phyloP scores from a whole-genome alignment of 208 protist species.

The Trichomonas vaginalis region DNA sequence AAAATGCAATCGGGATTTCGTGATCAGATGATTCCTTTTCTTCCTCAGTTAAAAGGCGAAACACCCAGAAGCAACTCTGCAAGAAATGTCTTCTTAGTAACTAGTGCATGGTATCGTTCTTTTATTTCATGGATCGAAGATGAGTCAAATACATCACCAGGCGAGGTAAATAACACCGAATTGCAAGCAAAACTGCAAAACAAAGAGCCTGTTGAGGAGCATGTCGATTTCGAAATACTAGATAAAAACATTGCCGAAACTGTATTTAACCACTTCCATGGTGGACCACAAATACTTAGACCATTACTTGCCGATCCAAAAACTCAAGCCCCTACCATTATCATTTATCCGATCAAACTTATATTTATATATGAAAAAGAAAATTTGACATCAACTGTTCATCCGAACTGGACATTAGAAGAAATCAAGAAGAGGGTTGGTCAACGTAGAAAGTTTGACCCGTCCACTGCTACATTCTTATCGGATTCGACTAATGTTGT shows the following conservation, averaged over 20 bases:
- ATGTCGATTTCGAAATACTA: background rate
- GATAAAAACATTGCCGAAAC: background rate
- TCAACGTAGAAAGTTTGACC: background rate
- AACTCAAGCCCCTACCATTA: background rate
- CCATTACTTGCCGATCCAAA: background rate
- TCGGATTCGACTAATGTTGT: background rate
- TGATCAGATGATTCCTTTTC: background rate
- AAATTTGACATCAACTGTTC: background rate
- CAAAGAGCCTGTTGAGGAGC: background rate
- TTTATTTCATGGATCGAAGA: background rate
- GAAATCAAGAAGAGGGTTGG: background rate
- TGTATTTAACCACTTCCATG: background rate
- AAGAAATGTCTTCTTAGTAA: background rate
- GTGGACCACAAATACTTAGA: background rate
- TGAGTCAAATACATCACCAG: background rate
- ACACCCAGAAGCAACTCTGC: background rate
- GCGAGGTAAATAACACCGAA: background rate
- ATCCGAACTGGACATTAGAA: background rate
- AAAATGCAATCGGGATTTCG: background rate
- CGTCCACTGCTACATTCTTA: background rate
- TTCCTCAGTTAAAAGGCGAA: background rate
- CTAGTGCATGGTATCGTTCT: background rate
- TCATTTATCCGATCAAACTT: background rate
- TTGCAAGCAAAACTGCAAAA: background rate
- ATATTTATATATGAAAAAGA: background rate